Base-by-base conservation (phyloP, 176 grass and related monocot species). In the Lolium perenne region DNA sequence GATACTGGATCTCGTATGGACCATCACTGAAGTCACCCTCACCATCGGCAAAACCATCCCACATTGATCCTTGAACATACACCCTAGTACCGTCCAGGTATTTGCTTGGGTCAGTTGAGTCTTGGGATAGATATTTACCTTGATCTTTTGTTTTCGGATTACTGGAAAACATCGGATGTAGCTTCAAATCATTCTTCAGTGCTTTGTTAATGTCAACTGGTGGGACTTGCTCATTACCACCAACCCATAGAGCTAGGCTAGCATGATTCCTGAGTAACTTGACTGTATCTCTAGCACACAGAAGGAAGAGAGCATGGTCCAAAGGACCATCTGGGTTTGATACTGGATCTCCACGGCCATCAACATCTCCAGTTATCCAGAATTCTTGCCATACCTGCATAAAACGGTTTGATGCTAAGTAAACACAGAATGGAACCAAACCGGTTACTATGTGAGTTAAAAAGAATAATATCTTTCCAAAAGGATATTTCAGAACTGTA, bases 281-380 rank as follows among this genome's bases (percentile, higher is more conserved):
- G 59, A 98, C 83, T 6, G 97, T 98, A 86, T 98, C 97, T 81
- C 84, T 94, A 62, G 97, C 97, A 95, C 93, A 98, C 68, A 95
- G 63, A 83, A 98, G 88, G 67, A 98, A 98, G 66, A 98, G 89
- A 72, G 91, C 89, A 91, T 98, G 97, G 73, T 98, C 97, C 76
- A 98, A 79, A 72, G 97, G 97, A 58, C 94, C 94, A 69, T 90
- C 10, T 50, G 79, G 88, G 63, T 98, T 98, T 80, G 97, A 98
- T 65, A 98, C n/a, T 13, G 97, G 97, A 64, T 82, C 50, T 83
- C 97, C 94, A 78, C 92, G 82, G 9, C 97, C 97, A 86, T 98
- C 97, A 8, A 91, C 86, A 84, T 98, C 97, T 86, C 97, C 94
- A 84, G 97, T 98, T 89, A 98, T 98, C 94, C 97, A 98, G 83